Evolutionary conservation across 2,329 filamentous ascomycete genomes (phyloP).

Genomic region (Fusarium pseudoanthophilum): DNA sequence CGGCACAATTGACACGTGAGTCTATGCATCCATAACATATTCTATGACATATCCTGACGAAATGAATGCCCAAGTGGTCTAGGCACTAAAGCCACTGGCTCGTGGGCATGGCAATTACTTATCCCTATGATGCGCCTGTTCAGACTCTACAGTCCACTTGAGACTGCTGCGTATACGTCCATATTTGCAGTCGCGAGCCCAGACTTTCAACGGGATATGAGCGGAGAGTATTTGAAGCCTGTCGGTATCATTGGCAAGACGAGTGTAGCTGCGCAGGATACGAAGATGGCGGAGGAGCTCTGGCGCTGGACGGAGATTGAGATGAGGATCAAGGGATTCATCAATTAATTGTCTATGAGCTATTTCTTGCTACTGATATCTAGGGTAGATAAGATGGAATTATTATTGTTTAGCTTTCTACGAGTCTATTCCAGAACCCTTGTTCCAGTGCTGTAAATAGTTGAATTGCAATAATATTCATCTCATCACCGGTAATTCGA

Average conservation of each 20-base stretch:
- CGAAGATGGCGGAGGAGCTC: background rate
- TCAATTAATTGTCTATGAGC: background rate
- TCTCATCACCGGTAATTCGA: accelerated
- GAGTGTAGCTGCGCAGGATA: background rate
- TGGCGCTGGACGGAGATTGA: background rate
- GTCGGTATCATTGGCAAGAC: background rate
- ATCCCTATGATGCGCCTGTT: background rate
- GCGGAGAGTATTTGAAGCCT: background rate
- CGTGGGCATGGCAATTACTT: background rate
- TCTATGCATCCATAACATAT: background rate
- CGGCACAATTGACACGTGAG: constrained; percentile 11
- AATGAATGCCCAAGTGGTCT: background rate
- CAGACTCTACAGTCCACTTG: background rate
- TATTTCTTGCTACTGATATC: too few relatives aligned
- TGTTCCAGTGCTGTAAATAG: background rate
- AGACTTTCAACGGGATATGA: background rate
- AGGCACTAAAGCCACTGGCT: background rate
- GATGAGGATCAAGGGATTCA: background rate
- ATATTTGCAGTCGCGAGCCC: background rate
- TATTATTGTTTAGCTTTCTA: accelerated
- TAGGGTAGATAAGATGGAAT: background rate
- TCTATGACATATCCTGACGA: background rate
- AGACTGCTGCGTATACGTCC: background rate
- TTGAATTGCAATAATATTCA: background rate
- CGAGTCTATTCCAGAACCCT: too few relatives aligned